Evolutionary conservation across 2,329 filamentous ascomycete genomes (phyloP).

Genomic region (Hymenoscyphus fraxineus): DNA sequence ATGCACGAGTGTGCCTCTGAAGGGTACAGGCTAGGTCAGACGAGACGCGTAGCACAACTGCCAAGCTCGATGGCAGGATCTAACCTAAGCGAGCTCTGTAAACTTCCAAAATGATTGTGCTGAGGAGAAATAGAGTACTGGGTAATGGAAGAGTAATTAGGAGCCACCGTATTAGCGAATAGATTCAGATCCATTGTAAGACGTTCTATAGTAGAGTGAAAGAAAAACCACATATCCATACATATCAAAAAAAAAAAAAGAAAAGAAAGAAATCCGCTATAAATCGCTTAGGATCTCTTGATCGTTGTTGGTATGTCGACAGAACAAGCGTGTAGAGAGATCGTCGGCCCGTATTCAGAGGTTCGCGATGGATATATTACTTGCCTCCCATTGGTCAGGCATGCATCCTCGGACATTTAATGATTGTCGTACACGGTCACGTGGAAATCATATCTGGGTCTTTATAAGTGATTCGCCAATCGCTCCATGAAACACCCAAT

Average conservation of each 20-base stretch:
- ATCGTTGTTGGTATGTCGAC: background rate
- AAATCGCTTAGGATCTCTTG: background rate
- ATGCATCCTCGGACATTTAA: background rate
- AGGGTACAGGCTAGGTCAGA: slow-evolving; percentile 8
- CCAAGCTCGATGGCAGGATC: background rate
- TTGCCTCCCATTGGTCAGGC: background rate
- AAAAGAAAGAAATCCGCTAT: background rate
- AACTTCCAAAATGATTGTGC: background rate
- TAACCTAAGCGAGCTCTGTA: slow-evolving; percentile 6
- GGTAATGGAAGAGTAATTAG: background rate
- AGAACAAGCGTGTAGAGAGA: background rate
- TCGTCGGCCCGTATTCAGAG: background rate
- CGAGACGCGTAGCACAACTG: slow-evolving; percentile 14
- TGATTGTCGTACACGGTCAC: background rate
- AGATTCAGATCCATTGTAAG: background rate
- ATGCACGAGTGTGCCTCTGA: background rate
- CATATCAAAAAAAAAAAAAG: no score
- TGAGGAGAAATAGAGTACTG: background rate
- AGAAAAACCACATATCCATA: background rate
- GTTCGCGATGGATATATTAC: background rate
- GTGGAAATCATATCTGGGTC: slow-evolving; percentile 1
- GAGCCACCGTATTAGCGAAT: background rate
- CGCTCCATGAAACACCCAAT: background rate
- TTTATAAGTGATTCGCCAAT: background rate
- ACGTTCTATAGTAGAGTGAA: background rate